Evolutionary conservation across 106 monocot species (phyloP), one percentile per base, ranked within the genome.

Genomic region (Dendrobium nobile): DNA sequence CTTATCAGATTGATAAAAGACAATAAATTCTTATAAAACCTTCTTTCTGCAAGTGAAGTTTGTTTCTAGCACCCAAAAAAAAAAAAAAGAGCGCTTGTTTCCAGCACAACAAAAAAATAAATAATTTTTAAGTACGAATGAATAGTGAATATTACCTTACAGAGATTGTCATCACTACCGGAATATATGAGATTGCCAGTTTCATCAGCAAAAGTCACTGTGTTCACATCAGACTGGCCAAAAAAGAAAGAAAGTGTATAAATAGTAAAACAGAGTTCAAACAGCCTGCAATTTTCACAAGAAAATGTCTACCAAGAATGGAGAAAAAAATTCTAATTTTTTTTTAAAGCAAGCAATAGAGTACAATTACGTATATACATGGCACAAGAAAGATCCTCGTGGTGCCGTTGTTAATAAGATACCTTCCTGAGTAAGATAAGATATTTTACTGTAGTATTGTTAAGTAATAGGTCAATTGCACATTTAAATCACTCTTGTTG

Each of bases 191-290:
- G 61, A 82, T 94, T 86, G 16, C 97, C 91, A 78, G 90, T 90
- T 79, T 94, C 97, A 87, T 98, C 97, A 79, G 92, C 94, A 88
- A 94, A 98, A 43, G 92, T 86, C 41, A 92, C 97, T 33, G 94
- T 86, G 72, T 98, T 98, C 61, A 94, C 94, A 87, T 98, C 94
- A 80, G 87, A 83, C 97, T 94, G 84, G 16, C 79, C 77, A 81
- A 72, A 81, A 82, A 70, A 73, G 41, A 79, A 80, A 2, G 59
- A 54, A 48, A 44, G 48, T 9, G 0, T 47, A 24, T 75, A 75
- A 75, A 40, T 47, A 47, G 10, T 24, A 75, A 75, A 47, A 9
- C 18, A 47, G 11, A 75, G 47, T 20, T 61, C 61, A 61, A 61
- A 61, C 20, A n/a, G 22, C 61, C 20, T 61, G 61, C 61, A 61